Base-by-base conservation (phyloP, 2,329 filamentous ascomycete species). In the Microcera coccophila region DNA sequence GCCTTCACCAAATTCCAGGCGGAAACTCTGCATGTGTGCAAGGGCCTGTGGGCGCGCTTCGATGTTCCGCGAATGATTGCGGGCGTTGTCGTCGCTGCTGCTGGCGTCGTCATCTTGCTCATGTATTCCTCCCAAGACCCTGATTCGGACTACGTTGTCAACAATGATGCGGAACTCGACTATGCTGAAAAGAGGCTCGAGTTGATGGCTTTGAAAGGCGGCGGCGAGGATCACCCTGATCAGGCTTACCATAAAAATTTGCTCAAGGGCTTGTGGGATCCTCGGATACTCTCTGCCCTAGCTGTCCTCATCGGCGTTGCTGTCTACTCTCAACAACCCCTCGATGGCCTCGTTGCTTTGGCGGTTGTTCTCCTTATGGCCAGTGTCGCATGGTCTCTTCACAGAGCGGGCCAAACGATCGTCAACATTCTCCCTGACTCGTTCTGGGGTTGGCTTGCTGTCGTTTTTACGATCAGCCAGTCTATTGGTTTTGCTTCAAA, bases 401-500 rank as follows among this genome's bases (percentile, higher is more conserved):
- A 73, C 18, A 65, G 67, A 7, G 44, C 61, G 28, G 68, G 71
- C 24, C 73, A 71, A 55, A 67, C 64, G 9, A 42, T 81, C 15
- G 52, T 63, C 22, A 75, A 76, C 46, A 61, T 87, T 26, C 55
- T 89, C 9, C 90, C 90, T 0, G 79, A 68, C n/a, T 85, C 80
- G 0, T 69, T 90, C 41, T 98, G 91, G 90, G 85, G 89, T n/a
- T 91, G 87, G 83, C 71, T 95, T 45, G 84, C 88, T 5, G 72
- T 88, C 19, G 63, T 90, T 12, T 89, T 95, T 54, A 90, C 90
- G 0, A 64, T 90, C n/a, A 82, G 85, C 48, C 88, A 95, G 60
- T 94, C 90, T n/a, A 72, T 87, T 39, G 91, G 93, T 7, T 98
- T 97, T 63, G 91, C 91, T 0, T 93, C 93, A 3, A 98, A 98